Base-by-base conservation (phyloP, 1,284 basidiomycete genomes). In the Melanopsichium pennsylvanicum region DNA sequence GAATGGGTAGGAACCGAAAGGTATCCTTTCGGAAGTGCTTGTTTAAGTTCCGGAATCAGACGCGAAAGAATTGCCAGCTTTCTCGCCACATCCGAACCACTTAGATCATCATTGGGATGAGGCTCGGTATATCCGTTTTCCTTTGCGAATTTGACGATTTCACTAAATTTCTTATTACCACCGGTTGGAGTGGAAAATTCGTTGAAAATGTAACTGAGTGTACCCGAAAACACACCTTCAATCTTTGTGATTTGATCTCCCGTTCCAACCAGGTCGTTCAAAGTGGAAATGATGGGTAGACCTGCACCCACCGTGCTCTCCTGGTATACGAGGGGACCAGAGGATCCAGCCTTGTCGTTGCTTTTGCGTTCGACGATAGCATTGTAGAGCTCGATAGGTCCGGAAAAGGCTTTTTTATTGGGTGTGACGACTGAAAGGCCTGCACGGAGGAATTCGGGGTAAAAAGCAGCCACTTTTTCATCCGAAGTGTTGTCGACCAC, bases 121-220 rank as follows among this genome's bases (percentile, higher is more conserved):
- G 96, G 96, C 84, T 98, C 95, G 3, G 95, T 98, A 84, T 95
- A 98, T 0, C 95, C 96, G 74, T 91, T 91, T 75, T 92, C 90
- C 54, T 92, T 90, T 13, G 96, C 96, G 34, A 89, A 82, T 70
- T 87, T 87, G 68, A 98, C 94, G 42, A 98, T 89, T 16, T 91
- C 89, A 3, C 92, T 94, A 83, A 98, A 97, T 73, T 83, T 84
- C 46, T 77, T 72, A 26, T 68, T 38, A 84, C 85, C 21, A 9
- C 76, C 75, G 35, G 77, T 77, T 84, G 82, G 68, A 4, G 76
- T 75, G 22, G 72, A 74, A 49, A 93, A 99, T 72, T 93, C 89
- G 84, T 98, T 98, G 86, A 99, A 99, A 83, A 99, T 97, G 84
- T 98, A 99, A 80, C 90, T 92, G 84, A 99, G 88, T 0, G 95